These are phyloP conservation scores for Pseudotsuga menziesii DNA, from an alignment of 75 land plant genomes.

Conservation along the genomic window DNA sequence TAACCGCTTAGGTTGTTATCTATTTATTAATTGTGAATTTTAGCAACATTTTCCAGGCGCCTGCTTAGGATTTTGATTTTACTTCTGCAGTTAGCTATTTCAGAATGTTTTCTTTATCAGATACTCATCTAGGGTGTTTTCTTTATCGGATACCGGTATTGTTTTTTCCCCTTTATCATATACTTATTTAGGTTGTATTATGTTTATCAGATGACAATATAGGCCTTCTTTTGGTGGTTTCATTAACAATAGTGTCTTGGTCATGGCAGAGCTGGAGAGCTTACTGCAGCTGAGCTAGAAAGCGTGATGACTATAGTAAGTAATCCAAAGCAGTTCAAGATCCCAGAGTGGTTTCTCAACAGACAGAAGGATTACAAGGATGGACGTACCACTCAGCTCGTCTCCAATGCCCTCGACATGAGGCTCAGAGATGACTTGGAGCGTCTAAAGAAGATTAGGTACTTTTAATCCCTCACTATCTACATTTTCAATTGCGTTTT, in stretches of 20 bases:
- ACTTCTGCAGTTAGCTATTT: too few species aligned
- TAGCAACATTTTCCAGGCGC: too few species aligned
- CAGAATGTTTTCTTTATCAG: too few species aligned
- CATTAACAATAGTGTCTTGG: not conserved
- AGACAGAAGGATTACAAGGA: slow-evolving; percentile 36
- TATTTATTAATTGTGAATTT: too few species aligned
- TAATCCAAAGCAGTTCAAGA: slow-evolving; percentile 42
- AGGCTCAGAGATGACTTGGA: slow-evolving; percentile 42
- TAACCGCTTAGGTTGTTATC: too few species aligned
- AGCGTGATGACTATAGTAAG: slow-evolving; percentile 38
- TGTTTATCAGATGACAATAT: too few species aligned
- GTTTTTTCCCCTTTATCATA: too few species aligned
- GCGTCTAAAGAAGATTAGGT: slow-evolving; percentile 30
- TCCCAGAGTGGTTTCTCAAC: slow-evolving; percentile 51
- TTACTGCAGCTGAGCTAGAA: slow-evolving; percentile 27
- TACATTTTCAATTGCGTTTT: not conserved
- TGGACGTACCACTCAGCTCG: slow-evolving; percentile 33
- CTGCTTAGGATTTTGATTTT: too few species aligned
- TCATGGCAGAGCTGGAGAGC: slow-evolving; percentile 37
- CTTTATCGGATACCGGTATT: too few species aligned
- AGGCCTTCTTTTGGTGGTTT: too few species aligned
- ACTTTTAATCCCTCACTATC: slow-evolving; percentile 19
- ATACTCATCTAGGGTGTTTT: too few species aligned
- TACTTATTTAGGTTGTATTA: too few species aligned
- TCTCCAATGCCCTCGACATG: slow-evolving; percentile 49